Percentiles rank a stretch among this genome's conserved stretches.
Conservation (phyloP, 2,329 filamentous ascomycete genomes). For the Venturiaceae sp. region DNA sequence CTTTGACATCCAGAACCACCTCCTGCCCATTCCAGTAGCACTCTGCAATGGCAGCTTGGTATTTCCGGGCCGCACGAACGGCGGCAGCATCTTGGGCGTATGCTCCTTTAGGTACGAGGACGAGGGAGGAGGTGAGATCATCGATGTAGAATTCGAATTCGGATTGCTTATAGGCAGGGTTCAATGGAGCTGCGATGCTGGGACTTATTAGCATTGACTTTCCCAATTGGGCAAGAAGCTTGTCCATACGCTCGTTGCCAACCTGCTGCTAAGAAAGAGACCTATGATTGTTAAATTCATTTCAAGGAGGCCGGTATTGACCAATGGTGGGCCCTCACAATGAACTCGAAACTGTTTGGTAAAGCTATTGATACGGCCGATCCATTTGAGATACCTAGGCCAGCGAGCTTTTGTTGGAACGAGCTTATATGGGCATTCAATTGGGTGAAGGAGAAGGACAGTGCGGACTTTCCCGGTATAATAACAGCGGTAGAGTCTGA, state of each 20-base stretch:
- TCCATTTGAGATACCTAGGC: conserved; percentile 57
- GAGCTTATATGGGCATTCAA: conserved; percentile 55
- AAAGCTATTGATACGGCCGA: conserved; percentile 75
- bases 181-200: conserved; percentile 69
- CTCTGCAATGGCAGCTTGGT: conserved; percentile 76
- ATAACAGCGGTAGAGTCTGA: conserved; percentile 56
- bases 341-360: conserved; percentile 79
- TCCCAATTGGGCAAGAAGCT: neutral
- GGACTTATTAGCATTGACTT: neutral
- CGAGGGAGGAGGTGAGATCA: conserved; percentile 69
- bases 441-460: conserved; percentile 61
- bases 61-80: conserved; percentile 67
- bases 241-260: conserved; percentile 56
- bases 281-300: neutral
- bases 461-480: conserved; percentile 51
- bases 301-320: neutral
- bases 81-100: conserved; percentile 58
- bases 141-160: conserved; percentile 92
- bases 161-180: conserved; percentile 78
- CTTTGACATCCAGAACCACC: conserved; percentile 70
- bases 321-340: conserved; percentile 45
- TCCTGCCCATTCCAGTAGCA: conserved; percentile 68
- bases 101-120: conserved; percentile 65
- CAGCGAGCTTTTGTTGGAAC: conserved; percentile 71
- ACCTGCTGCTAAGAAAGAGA: conserved; percentile 68